Conservation (phyloP, 164 flowering plant genomes). For the Liquidambar formosana region DNA sequence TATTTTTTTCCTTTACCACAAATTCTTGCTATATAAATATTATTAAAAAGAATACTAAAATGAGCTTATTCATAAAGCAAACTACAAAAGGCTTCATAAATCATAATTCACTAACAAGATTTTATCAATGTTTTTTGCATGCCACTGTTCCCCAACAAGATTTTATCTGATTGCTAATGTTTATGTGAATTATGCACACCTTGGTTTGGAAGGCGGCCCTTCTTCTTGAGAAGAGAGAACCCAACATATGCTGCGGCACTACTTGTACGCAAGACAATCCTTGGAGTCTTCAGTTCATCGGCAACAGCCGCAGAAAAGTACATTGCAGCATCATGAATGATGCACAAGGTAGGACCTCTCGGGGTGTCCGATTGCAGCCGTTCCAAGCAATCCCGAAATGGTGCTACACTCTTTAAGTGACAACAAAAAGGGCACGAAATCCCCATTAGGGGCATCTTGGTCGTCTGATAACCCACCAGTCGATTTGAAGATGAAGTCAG, state of each 20-base stretch:
- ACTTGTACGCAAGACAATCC: neutral
- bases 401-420: neutral
- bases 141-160: too few species aligned
- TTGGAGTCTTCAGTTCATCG: neutral
- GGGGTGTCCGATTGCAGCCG: neutral
- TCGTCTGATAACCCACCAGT: neutral
- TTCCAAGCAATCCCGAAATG: neutral
- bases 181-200: too few species aligned
- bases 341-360: neutral
- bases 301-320: neutral
- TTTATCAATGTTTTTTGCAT: too few species aligned
- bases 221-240: neutral
- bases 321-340: neutral
- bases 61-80: too few species aligned
- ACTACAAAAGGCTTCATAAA: too few species aligned
- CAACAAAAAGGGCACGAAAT: neutral
- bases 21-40: too few species aligned
- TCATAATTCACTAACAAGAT: too few species aligned
- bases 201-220: neutral
- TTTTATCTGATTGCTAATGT: too few species aligned
- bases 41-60: too few species aligned
- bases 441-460: neutral
- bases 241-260: neutral
- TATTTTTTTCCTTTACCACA: too few species aligned
- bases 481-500: neutral